Evolutionary conservation across 805 yeast species (phyloP).

Genomic region (Diddensiella transvaalensis): DNA sequence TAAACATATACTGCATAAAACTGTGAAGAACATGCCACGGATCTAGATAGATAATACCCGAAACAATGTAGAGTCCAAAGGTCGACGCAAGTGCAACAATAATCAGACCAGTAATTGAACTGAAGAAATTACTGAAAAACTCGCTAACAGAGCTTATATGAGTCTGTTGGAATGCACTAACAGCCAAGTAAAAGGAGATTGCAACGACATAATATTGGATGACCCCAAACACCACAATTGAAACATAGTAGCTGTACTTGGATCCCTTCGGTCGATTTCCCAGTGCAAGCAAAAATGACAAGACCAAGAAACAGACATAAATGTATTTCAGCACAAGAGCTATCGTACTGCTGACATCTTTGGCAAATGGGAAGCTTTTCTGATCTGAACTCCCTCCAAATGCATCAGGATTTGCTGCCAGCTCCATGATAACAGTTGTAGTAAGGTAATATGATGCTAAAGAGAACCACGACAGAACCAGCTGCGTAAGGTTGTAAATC

Average conservation of each 20-base stretch:
- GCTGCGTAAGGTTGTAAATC: constrained; percentile 50
- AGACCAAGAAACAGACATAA: constrained; percentile 52
- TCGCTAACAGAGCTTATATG: constrained; percentile 25
- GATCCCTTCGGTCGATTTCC: constrained; percentile 66
- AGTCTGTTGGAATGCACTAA: constrained; percentile 44
- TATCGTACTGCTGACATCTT: constrained; percentile 37
- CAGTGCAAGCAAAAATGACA: constrained; percentile 59
- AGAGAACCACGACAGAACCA: constrained; percentile 60
- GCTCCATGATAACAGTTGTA: constrained; percentile 54
- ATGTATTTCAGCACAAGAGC: constrained; percentile 54
- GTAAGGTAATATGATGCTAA: constrained; percentile 62
- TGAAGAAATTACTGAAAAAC: constrained; percentile 35
- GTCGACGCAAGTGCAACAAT: constrained; percentile 60
- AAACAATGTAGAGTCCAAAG: constrained; percentile 56
- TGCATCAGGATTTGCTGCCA: constrained; percentile 38
- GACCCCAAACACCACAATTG: constrained; percentile 54
- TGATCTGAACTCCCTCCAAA: constrained; percentile 44
- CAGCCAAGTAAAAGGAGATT: constrained; percentile 57
- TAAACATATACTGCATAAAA: constrained; percentile 37
- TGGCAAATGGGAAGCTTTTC: constrained; percentile 36
- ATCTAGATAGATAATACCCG: constrained; percentile 57
- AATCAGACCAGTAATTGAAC: constrained; percentile 49
- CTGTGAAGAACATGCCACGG: constrained; percentile 66
- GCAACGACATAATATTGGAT: constrained; percentile 57
- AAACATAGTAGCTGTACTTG: constrained; percentile 48